Evolutionary conservation across 495 filamentous ascomycete species (phyloP).

Genomic region (Lepraria neglecta): DNA sequence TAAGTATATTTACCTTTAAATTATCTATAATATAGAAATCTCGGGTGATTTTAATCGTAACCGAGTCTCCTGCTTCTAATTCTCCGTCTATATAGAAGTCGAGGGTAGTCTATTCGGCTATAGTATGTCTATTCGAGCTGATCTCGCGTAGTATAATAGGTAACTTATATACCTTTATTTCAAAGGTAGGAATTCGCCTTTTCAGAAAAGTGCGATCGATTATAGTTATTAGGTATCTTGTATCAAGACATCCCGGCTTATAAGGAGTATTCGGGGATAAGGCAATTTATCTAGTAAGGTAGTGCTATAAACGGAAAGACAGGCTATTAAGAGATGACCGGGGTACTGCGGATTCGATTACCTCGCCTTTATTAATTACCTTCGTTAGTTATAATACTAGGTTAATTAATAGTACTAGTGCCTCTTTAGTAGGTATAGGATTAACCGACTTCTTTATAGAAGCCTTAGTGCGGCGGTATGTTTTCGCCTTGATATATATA

Average conservation of each 20-base stretch:
- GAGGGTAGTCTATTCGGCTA: not conserved
- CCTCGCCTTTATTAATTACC: too few relatives aligned
- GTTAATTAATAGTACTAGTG: not conserved
- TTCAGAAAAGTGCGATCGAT: not conserved
- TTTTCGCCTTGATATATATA: too few relatives aligned
- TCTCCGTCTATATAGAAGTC: conserved; percentile 9
- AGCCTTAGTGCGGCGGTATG: not conserved
- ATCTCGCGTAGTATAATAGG: not conserved
- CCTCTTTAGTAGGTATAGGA: not conserved
- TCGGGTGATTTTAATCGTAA: not conserved
- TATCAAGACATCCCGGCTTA: not conserved
- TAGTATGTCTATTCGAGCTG: not conserved
- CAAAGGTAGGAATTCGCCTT: not conserved
- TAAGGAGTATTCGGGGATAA: not conserved
- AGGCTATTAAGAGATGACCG: not conserved
- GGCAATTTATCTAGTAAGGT: not conserved
- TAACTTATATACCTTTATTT: not conserved
- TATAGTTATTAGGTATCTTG: not conserved
- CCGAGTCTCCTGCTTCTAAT: not conserved
- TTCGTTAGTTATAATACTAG: not conserved
- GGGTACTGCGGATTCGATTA: not conserved
- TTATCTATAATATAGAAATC: conserved; percentile 10
- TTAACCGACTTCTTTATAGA: not conserved
- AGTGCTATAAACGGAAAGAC: not conserved
- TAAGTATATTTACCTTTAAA: conserved; percentile 1